Evolutionary conservation across 257 asterid genomes (phyloP), one percentile per base, ranked within the genome.

Genomic region (Solanum infundibuliforme): DNA sequence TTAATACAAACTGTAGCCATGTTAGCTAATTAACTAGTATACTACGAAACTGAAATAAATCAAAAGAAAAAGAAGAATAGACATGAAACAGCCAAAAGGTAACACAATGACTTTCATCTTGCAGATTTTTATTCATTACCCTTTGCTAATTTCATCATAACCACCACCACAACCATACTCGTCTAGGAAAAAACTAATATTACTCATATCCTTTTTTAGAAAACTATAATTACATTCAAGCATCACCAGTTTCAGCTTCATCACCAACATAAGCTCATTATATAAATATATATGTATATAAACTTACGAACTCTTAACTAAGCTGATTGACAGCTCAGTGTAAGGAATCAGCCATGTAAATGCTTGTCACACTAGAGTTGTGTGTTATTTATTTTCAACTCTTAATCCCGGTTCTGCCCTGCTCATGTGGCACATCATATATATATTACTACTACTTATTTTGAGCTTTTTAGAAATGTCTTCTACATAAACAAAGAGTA

Each of bases 221-320:
- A 31, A 43, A 79, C 35, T 81, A 46, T 81, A 46, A 71, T 16
- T 81, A 81, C 14, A 72, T 87, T 88, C 76, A 92, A 31, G 94
- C 93, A 29, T 90, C 93, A 27, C 41, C 91, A 46, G 83, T 73
- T 85, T 90, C 92, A 4, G 65, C 32, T 46, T 90, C 88, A 73
- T 87, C 88, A 88, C 92, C 31, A 91, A 41, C 21, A 89, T 46
- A 55, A 91, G 87, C 87, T 91, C 88, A 5, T 46, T 46, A 46
- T 13, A 46, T 46, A 46, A 46, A 46, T 46, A 46, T 48, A 14
- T 48, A 14, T 2, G 62, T 52, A 52, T 52, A 52, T 52, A 2
- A 52, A 52, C n/a, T 16, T 6, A 6, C 1, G n/a, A 52, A 52
- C 23, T 9, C 62, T 2, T 52, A 52, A 52, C 9, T 2, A 18